A percentile compares a stretch with the other conserved stretches of the same genome.
Conservation (phyloP, 2,329 filamentous ascomycete species). For the Penicillium sp. region DNA sequence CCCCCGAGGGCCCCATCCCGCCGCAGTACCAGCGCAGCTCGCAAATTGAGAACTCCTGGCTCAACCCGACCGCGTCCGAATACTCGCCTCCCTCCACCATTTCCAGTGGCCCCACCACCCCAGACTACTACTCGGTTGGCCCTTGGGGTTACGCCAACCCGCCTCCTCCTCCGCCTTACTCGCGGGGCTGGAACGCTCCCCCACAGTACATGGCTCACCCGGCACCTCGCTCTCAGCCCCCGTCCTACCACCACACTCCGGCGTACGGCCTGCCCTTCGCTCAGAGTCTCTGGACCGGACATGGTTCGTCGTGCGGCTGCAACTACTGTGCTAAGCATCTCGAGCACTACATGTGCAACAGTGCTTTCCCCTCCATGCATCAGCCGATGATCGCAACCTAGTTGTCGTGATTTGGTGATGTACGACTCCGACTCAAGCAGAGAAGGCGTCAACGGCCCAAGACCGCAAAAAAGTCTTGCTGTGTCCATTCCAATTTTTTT, state of each 20-base stretch:
- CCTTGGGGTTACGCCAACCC: slow-evolving; percentile 47
- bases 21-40: slow-evolving; percentile 52
- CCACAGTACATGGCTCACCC: slow-evolving; percentile 37
- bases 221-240: slow-evolving; percentile 45
- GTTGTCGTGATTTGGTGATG: slow-evolving; percentile 13
- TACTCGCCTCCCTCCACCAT: slow-evolving; percentile 54
- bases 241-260: slow-evolving; percentile 51
- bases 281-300: slow-evolving; percentile 50
- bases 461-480: slow-evolving; percentile 1
- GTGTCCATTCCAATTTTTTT: slow-evolving; percentile 17
- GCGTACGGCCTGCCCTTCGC: slow-evolving; percentile 49
- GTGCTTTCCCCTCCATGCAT: slow-evolving; percentile 47
- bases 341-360: slow-evolving; percentile 51
- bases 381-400: slow-evolving; percentile 48
- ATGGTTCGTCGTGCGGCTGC: slow-evolving; percentile 51
- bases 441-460: slow-evolving; percentile 9
- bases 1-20: slow-evolving; percentile 50
- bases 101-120: slow-evolving; percentile 50
- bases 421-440: slow-evolving; percentile 13
- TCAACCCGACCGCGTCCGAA: slow-evolving; percentile 51
- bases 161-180: slow-evolving; percentile 43
- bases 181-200: slow-evolving; percentile 41
- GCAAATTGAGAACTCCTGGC: slow-evolving; percentile 53
- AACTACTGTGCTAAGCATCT: slow-evolving; percentile 51
- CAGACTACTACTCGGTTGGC: slow-evolving; percentile 48